Evolutionary conservation across 208 protist genomes (phyloP), one percentile per base, ranked within the genome.

Genomic region (Leishmania aethiopica): DNA sequence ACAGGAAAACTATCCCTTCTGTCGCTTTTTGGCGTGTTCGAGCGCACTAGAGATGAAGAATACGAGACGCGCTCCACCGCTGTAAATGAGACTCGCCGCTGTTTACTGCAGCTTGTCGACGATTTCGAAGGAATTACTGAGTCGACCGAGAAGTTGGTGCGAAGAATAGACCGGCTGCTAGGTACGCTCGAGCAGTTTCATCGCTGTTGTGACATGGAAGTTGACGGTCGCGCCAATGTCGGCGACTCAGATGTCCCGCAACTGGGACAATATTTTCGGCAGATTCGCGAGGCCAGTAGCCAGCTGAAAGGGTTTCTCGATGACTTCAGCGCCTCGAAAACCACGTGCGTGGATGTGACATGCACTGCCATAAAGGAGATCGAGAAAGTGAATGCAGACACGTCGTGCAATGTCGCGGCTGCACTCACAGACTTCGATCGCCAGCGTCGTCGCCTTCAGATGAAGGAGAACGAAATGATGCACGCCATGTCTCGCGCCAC

Each of bases 1-100:
- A 82, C 88, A 3, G 88, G 87, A 3, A 90, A 89, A 67, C 84
- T 95, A 13, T 93, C 91, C 1, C 45, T 92, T 22, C 83, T 93
- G 2, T 91, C 87, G 8, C 86, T 90, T 73, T 80, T 96, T 22
- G 90, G 90, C 1, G 87, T 90, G 40, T 94, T 94, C 80, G 87
- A 93, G 72, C 78, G 89, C 77, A 93, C 88, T 7, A 76, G 77
- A 40, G 89, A 95, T 70, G 89, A 87, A 25, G 59, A 91, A 2
- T 94, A 91, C 49, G 85, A 92, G 80, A 69, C 77, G n/a, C 70
- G 90, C 13, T 82, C 86, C 15, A 22, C 84, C 45, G 83, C 84
- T 25, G 79, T 94, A 25, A 82, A 77, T n/a, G 72, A 85, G 28
- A 94, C 87, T 47, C 83, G 88, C 3, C 75, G 84, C 40, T 87